Base-by-base conservation (phyloP, 148 eudicot genomes). In the Bassia scoparia region DNA sequence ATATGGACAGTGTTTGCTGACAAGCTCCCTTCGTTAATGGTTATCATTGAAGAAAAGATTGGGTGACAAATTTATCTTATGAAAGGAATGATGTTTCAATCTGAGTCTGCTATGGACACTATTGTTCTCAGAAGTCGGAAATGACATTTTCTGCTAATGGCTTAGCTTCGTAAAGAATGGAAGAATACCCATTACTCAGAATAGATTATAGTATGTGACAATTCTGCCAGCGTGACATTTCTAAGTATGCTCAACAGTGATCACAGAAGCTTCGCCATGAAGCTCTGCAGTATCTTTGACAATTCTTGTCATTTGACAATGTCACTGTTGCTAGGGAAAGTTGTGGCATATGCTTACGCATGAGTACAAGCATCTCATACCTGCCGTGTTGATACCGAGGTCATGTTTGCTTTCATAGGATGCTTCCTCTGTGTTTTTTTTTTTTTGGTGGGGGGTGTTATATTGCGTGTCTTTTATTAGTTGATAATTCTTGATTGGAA, bases 351-450 rank as follows among this genome's bases (percentile, higher is more conserved):
- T 73, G 84, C 97, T 95, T 76, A 91, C 92, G 60, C 84, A 74
- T 70, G 76, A 88, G 65, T 92, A 87, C 84, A 84, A 68, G 78
- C 78, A 88, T 82, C 85, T 74, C 44, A 81, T 95, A 44, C 90
- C 89, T 81, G 99, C n/a, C 99, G 53, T 95, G 99, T n/a, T 80
- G 99, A 95, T 78, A 95, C 99, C 44, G 99, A 95, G 97, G 99
- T n/a, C 76, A 84, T 74, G 80, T 61, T n/a, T n/a, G n/a, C n/a
- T n/a, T n/a, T n/a, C n/a, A n/a, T n/a, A n/a, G n/a, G n/a, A 72
- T 76, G 35, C 34, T 64, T 38, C n/a, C 31, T 17, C 11, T 26
- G 38, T 14, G 38, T 21, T 30, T 16, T 5, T 44, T 44, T 2
- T 1, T 4, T 2, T 23, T 23, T 23, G 26, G 4, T 20, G 3